These are phyloP conservation scores for Pulveroboletus ridleyi DNA, from an alignment of 1,284 basidiomycete genomes.

Conservation along the genomic window DNA sequence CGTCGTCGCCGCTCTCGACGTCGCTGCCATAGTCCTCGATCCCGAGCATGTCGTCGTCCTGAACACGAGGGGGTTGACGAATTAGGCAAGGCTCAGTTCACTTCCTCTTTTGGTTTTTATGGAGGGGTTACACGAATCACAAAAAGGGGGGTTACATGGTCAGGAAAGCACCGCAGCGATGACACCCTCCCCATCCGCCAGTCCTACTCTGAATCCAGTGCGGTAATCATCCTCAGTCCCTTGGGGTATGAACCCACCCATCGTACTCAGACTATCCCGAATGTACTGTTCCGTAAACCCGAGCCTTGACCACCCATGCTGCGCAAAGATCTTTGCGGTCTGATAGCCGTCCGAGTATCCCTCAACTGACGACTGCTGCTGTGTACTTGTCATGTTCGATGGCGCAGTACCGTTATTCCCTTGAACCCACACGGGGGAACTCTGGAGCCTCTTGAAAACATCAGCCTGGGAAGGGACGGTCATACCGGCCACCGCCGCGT, in stretches of 20 bases:
- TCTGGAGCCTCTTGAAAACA: conserved; percentile 22
- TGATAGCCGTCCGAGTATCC: conserved; percentile 73
- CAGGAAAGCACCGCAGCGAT: conserved; percentile 21
- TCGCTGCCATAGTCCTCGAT: conserved; percentile 78
- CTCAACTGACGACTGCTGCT: conserved; percentile 40
- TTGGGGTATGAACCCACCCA: conserved; percentile 35
- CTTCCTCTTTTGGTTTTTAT: not conserved
- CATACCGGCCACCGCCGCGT: conserved; percentile 24
- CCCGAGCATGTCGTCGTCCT: conserved; percentile 60
- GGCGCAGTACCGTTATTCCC: not conserved
- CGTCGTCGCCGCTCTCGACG: conserved; percentile 59
- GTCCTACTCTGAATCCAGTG: conserved; percentile 24
- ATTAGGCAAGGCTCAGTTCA: not conserved
- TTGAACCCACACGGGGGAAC: not conserved
- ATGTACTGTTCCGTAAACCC: conserved; percentile 75
- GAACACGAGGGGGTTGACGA: conserved; percentile 3
- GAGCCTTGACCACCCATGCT: conserved; percentile 59
- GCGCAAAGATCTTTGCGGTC: conserved; percentile 67
- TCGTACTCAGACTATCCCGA: conserved; percentile 48
- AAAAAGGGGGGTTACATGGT: not conserved
- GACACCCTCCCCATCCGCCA: conserved; percentile 24
- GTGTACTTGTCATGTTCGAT: conserved; percentile 16
- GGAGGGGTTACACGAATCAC: not conserved
- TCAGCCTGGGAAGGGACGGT: conserved; percentile 21
- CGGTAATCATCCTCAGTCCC: conserved; percentile 24